phyloP scores from a whole-genome alignment of 495 filamentous ascomycete genomes.

The Podospora fimiseda region DNA sequence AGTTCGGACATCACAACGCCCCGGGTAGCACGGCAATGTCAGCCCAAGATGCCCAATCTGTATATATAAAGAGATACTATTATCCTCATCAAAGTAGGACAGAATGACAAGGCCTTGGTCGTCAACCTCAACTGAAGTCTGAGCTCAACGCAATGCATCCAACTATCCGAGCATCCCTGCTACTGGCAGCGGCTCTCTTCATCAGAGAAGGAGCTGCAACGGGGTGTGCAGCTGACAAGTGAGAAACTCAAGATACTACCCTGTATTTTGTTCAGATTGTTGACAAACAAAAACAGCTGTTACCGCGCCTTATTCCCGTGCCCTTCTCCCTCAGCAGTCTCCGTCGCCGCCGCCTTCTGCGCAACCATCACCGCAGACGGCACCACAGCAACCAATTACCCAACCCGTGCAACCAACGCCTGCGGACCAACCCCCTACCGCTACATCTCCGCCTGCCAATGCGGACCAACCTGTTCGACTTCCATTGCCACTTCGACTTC shows the following conservation, averaged over 20 bases:
- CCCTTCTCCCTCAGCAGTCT: slow-evolving; percentile 11
- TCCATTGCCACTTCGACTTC: slow-evolving; percentile 1
- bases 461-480: slow-evolving; percentile 15
- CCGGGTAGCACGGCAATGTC: no score
- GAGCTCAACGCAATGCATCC: no score
- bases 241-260: neutral
- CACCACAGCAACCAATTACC: slow-evolving; percentile 18
- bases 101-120: no score
- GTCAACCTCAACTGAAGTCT: no score
- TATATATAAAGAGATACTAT: no score
- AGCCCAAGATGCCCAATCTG: no score
- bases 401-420: slow-evolving; percentile 15
- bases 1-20: no score
- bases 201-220: neutral
- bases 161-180: no score
- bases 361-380: slow-evolving; percentile 16
- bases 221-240: neutral
- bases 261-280: neutral
- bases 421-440: slow-evolving; percentile 13
- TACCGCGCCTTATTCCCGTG: slow-evolving; percentile 22
- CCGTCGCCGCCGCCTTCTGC: slow-evolving; percentile 14
- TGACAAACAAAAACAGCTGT: slow-evolving; percentile 11
- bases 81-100: no score
- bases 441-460: slow-evolving; percentile 19
- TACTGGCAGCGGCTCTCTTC: no score